Base-by-base conservation (phyloP, 2,329 filamentous ascomycete species). In the Dactylonectria macrodidyma region DNA sequence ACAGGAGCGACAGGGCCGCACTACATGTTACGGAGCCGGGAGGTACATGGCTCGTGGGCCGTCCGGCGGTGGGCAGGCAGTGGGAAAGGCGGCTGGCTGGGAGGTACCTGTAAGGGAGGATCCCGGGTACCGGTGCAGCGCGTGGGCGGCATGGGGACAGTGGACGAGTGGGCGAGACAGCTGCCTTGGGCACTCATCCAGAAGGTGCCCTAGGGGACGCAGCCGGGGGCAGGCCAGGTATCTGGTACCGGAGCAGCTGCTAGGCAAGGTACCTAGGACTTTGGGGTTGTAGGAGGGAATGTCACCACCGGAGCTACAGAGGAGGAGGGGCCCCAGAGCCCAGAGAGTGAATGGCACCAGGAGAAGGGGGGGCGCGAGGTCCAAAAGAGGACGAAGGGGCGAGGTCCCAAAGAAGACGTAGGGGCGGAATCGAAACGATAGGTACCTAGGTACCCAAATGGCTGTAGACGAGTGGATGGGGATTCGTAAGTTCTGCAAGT, bases 121-220 rank as follows among this genome's bases (percentile, higher is more conserved):
- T 60, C 34, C 48, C 50, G 60, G 54, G 52, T 60, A 59, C 62
- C 55, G 41, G 51, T 59, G 50, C 57, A 38, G 62, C 50, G 62
- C 62, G 62, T 57, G 62, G 59, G 62, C 56, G 47, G 58, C 59
- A 61, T 61, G 47, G 59, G 48, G 22, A 36, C 34, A 36, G 47
- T 24, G 62, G 62, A 30, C 24, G 36, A 62, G 60, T 62, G 61
- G 55, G 62, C 62, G 30, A 64, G 62, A 64, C 62, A 64, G 62
- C 55, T 55, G 62, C 62, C 62, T 64, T 59, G 50, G 62, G 61
- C 48, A 54, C 34, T 44, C 48, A 36, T 33, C 48, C 47, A 61
- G 48, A 44, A 36, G 46, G 62, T 16, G 22, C n/a, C n/a, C 34
- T 34, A 52, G 56, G 50, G 51, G 50, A 61, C 51, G 36, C 44